A percentile compares a stretch with the other conserved stretches of the same genome.
Evolutionary conservation across 2,329 filamentous ascomycete species (phyloP).

Genomic region (Cladobotryum protrusum): DNA sequence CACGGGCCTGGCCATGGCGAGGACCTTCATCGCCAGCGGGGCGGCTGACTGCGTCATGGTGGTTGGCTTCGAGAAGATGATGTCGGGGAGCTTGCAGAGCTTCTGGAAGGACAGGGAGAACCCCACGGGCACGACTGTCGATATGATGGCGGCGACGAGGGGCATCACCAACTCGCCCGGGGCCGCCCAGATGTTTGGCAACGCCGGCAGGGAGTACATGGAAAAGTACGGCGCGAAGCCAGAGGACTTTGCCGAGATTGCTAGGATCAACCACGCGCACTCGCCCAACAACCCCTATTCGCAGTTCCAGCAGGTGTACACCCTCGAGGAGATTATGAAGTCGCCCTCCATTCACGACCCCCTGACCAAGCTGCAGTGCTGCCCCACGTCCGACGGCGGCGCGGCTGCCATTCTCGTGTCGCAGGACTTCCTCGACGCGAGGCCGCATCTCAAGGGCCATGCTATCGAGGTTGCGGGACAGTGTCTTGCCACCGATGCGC

Average conservation of each 20-base stretch:
- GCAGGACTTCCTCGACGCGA: conserved; percentile 77
- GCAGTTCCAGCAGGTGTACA: conserved; percentile 94
- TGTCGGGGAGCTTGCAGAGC: conserved; percentile 74
- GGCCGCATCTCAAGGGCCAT: conserved; percentile 73
- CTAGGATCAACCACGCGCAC: conserved; percentile 86
- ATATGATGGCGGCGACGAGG: conserved; percentile 78
- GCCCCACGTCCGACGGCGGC: conserved; percentile 88
- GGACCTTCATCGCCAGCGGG: conserved; percentile 72
- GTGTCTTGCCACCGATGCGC: conserved; percentile 76
- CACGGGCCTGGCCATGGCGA: conserved; percentile 78
- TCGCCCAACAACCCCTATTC: conserved; percentile 91
- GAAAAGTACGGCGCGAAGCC: conserved; percentile 83
- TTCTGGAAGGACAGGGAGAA: conserved; percentile 82
- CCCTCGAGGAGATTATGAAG: conserved; percentile 71
- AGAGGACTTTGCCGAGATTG: conserved; percentile 93
- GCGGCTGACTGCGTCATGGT: conserved; percentile 85
- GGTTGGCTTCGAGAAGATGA: conserved; percentile 98
- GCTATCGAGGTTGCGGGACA: conserved; percentile 90
- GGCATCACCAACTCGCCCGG: conserved; percentile 77
- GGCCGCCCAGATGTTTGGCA: conserved; percentile 91
- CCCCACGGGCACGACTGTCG: conserved; percentile 63
- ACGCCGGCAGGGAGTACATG: conserved; percentile 90
- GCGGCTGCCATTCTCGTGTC: conserved; percentile 87
- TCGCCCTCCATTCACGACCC: conserved; percentile 75
- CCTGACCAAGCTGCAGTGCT: conserved; percentile 97